Conservation (phyloP, 345 rosid genomes). For the Melaleuca alternifolia region DNA sequence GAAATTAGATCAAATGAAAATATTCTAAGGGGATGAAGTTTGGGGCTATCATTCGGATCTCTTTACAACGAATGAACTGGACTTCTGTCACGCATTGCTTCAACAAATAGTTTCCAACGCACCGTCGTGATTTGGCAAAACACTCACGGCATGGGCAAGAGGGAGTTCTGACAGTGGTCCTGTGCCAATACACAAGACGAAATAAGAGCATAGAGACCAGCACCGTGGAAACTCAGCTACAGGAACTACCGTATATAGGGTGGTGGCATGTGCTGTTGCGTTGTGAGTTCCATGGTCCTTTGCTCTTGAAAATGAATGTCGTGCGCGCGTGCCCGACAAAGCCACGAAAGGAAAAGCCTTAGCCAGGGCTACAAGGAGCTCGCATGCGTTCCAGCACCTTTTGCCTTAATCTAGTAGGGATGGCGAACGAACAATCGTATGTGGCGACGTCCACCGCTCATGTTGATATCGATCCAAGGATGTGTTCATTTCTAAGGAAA, state of each 20-base stretch:
- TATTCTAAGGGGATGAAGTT: background rate
- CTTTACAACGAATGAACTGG: background rate
- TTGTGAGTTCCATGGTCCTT: background rate
- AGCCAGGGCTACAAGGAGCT: background rate
- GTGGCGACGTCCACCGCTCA: background rate
- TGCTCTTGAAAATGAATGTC: background rate
- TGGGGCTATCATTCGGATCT: background rate
- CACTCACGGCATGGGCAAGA: background rate
- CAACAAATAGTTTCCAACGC: background rate
- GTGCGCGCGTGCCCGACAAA: background rate
- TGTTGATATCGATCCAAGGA: background rate
- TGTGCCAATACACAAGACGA: background rate
- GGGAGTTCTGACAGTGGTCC: background rate
- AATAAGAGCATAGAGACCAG: background rate
- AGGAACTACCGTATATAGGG: background rate
- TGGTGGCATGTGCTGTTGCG: background rate
- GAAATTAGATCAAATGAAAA: background rate
- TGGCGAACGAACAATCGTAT: background rate
- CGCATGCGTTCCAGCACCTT: background rate
- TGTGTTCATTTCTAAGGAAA: too few species aligned
- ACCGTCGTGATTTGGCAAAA: background rate
- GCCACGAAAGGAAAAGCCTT: background rate
- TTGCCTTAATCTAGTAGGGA: background rate
- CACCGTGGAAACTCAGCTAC: background rate
- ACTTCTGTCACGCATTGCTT: background rate